Base-by-base conservation (phyloP, 2,329 filamentous ascomycete species). In the Penicillium sp. region DNA sequence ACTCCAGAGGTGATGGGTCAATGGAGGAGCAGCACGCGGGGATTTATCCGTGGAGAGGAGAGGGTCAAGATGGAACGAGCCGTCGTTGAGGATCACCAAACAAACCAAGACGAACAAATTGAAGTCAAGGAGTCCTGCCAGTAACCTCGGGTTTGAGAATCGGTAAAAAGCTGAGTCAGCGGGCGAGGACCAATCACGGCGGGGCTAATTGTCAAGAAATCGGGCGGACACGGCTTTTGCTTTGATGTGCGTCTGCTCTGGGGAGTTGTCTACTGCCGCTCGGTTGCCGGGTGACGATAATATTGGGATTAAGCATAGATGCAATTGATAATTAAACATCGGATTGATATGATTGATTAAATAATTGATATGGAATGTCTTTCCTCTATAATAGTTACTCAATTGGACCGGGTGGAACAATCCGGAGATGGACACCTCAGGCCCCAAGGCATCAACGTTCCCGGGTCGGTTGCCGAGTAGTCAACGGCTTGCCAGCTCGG, bases 71-170 rank as follows among this genome's bases (percentile, higher is more conserved):
- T 27, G 63, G 58, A 54, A 54, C 52, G 59, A 65, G 60, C 54
- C 55, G 53, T 56, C 56, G 48, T 52, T 55, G 56, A 54, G 56
- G 51, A 54, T 52, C 53, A 61, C 47, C 33, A 52, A 52, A 31
- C 50, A 47, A 54, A 60, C 45, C 60, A 56, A 52, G 56, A 55
- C 62, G 54, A 61, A 47, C 57, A 62, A 65, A 67, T 62, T 67
- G 60, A 65, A 65, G 60, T 64, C 64, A 66, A 65, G 68, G 67
- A 68, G 65, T 65, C 61, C 62, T 63, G 62, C 57, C 59, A 60
- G 61, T 70, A 70, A 74, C 71, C 72, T 73, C 71, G 72, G 71
- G 72, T 71, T 67, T 68, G 66, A 60, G 60, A 57, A 68, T 69
- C 69, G 68, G 63, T 60, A 61, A 56, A 42, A 9, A 46, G 68